Conservation (phyloP, 2,329 filamentous ascomycete species). For the Colletotrichum euphorbiae region DNA sequence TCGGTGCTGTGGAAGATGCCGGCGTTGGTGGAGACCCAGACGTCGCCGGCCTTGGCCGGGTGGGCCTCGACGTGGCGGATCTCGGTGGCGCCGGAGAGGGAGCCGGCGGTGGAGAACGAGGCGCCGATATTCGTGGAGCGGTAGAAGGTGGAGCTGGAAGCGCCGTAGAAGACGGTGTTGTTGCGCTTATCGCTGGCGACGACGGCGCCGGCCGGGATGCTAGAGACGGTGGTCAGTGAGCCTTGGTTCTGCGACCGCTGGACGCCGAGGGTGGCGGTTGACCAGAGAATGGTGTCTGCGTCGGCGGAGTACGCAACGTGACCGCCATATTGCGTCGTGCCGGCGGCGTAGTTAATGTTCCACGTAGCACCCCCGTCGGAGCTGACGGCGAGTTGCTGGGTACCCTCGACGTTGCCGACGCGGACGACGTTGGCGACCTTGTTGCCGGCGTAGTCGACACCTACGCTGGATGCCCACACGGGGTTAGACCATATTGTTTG, state of each 20-base stretch:
- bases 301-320: slow-evolving; percentile 63
- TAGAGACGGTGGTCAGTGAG: slow-evolving; percentile 58
- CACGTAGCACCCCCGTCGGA: slow-evolving; percentile 62
- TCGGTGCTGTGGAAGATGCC: slow-evolving; percentile 67
- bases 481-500: slow-evolving; percentile 59
- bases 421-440: slow-evolving; percentile 61
- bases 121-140: slow-evolving; percentile 61
- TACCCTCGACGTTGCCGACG: slow-evolving; percentile 58
- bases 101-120: slow-evolving; percentile 56
- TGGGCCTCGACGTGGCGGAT: slow-evolving; percentile 69
- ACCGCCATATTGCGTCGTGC: slow-evolving; percentile 56
- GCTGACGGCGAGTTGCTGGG: slow-evolving; percentile 60
- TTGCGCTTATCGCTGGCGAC: slow-evolving; percentile 68
- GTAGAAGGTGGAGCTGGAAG: slow-evolving; percentile 60
- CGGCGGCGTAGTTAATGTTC: slow-evolving; percentile 59
- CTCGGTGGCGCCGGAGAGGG: slow-evolving; percentile 53
- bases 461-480: slow-evolving; percentile 56
- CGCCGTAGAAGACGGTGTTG: slow-evolving; percentile 65
- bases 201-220: slow-evolving; percentile 57
- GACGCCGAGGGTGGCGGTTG: slow-evolving; percentile 54
- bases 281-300: slow-evolving; percentile 63
- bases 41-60: slow-evolving; percentile 69
- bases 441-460: slow-evolving; percentile 64
- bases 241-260: slow-evolving; percentile 55
- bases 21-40: slow-evolving; percentile 67